A percentile compares a stretch with the other conserved stretches of the same genome.
These are phyloP conservation scores for Acarospora socialis DNA, from an alignment of 2,329 filamentous ascomycete species.

Conservation along the genomic window DNA sequence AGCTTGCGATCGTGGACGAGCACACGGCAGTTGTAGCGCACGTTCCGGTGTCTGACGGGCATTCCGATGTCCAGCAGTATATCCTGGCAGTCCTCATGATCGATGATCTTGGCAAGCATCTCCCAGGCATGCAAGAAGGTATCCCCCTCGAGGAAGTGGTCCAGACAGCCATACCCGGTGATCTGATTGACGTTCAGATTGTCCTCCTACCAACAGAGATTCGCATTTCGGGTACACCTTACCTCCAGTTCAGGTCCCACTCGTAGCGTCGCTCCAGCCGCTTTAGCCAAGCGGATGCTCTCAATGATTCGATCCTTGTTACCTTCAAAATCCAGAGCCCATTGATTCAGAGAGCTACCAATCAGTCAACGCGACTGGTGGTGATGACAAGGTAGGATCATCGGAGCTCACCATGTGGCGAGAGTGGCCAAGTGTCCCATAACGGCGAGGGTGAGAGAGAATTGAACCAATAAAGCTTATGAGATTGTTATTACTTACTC, in stretches of 20 bases:
- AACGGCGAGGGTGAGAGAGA: no score
- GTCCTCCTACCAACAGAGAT: not conserved
- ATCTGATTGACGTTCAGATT: constrained; percentile 30
- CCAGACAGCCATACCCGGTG: constrained; percentile 52
- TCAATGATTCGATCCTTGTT: constrained; percentile 50
- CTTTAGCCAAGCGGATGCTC: constrained; percentile 46
- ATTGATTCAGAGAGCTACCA: constrained; percentile 28
- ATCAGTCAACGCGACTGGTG: no score
- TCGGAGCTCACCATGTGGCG: no score
- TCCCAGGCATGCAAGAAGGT: constrained; percentile 48
- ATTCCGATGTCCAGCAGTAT: constrained; percentile 53
- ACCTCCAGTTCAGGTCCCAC: constrained; percentile 44
- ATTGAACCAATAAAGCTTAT: no score
- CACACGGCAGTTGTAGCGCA: constrained; percentile 52
- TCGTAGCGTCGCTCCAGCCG: constrained; percentile 46
- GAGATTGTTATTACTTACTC: no score
- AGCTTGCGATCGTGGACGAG: constrained; percentile 53
- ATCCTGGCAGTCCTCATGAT: constrained; percentile 44
- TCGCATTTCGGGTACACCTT: no score
- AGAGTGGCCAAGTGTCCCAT: no score
- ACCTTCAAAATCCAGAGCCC: constrained; percentile 47
- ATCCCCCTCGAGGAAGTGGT: constrained; percentile 50
- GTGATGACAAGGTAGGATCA: no score
- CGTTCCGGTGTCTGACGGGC: constrained; percentile 47
- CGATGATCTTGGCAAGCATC: constrained; percentile 45